Evolutionary conservation across 1,284 basidiomycete genomes (phyloP), one percentile per base, ranked within the genome.

Genomic region (Trichosporon coremiiforme): DNA sequence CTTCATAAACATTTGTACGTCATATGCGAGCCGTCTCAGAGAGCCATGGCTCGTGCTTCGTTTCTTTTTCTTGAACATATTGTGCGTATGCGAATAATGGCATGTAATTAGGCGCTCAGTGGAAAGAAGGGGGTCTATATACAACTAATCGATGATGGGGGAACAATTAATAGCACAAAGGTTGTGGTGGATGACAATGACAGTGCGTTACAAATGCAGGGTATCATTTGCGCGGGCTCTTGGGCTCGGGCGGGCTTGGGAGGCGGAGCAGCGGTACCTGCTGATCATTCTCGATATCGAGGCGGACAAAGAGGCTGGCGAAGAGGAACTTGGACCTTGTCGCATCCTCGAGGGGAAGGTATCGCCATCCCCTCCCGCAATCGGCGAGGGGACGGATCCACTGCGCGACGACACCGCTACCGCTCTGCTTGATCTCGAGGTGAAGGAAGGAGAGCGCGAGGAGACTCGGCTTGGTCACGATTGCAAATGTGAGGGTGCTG

Each of bases 301-400:
- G 66, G 45, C 67, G 57, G 15, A 95, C 90, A 77, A 95, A 95
- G 6, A 97, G 85, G 25, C 93, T 95, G 45, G 94, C 92, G 82
- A 94, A 96, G 62, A 96, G 84, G 77, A 91, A 92, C 74, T 93
- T 91, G 53, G 90, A 91, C 65, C 93, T 87, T 76, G 92, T 89
- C 0, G 87, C 85, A 80, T 96, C 93, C 77, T 93, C 90, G 64
- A 96, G 84, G 0, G 94, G 93, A 17, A 96, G 83, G 84, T 96
- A 92, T 12, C 93, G 89, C 80, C 91, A 96, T 2, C 94, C 93
- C 75, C 73, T 70, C 8, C 79, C 79, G 3, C 72, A 66, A 12
- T 74, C 68, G 8, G 66, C 29, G 8, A 82, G 62, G 85, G 87
- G 75, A 88, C 87, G 71, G 91, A 84, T 76, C 89, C 90, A 60